Conservation (phyloP, 257 asterid genomes). For the Haberlea rhodopensis region DNA sequence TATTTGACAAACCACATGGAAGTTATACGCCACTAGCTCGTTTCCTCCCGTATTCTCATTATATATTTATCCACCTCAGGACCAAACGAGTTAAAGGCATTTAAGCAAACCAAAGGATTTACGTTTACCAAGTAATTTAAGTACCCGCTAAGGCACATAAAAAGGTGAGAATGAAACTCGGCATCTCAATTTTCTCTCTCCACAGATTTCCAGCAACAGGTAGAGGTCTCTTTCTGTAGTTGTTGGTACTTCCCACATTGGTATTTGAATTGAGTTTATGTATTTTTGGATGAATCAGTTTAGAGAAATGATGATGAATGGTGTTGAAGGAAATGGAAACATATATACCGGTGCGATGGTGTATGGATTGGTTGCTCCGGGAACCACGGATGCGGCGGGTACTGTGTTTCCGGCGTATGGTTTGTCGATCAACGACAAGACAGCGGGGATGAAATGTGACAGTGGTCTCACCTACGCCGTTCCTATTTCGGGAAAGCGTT, state of each 20-base stretch:
- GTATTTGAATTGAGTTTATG: background rate
- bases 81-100: too few relatives aligned
- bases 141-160: background rate
- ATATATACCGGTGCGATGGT: slow-evolving; percentile 3
- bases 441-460: slow-evolving; percentile 7
- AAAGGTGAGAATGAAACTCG: slow-evolving; percentile 25
- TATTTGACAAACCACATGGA: too few relatives aligned
- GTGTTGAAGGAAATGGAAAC: slow-evolving; percentile 13
- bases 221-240: background rate
- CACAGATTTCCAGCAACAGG: slow-evolving; percentile 28
- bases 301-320: slow-evolving; percentile 26
- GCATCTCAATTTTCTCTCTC: slow-evolving; percentile 28
- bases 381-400: slow-evolving; percentile 23
- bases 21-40: too few relatives aligned
- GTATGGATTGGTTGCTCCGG: slow-evolving; percentile 23
- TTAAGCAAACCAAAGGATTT: background rate
- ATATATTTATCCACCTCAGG: too few relatives aligned
- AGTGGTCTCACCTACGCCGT: slow-evolving; percentile 15
- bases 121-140: background rate
- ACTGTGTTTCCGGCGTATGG: slow-evolving; percentile 23
- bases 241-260: background rate
- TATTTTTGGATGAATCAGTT: background rate
- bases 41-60: too few relatives aligned
- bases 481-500: slow-evolving; percentile 32
- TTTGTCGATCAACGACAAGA: slow-evolving; percentile 21